Evolutionary conservation across 2,329 filamentous ascomycete species (phyloP), one percentile per base, ranked within the genome.

Genomic region (Fusarium verticillioides): DNA sequence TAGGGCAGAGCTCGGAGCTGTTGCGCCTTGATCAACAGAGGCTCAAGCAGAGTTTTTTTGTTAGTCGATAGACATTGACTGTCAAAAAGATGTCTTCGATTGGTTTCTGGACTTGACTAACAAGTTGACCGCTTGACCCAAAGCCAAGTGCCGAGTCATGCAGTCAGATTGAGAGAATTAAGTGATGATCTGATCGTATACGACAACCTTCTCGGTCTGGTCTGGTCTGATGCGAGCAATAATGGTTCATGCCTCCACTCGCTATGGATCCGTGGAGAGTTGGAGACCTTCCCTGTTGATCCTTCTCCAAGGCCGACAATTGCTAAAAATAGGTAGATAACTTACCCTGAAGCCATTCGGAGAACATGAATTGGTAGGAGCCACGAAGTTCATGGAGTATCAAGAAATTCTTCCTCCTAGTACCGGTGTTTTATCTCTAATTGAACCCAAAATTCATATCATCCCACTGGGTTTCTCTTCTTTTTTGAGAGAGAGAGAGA

Each of bases 1-100:
- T 40, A 61, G 59, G 42, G 54, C 59, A 60, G 44, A 63, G 54
- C 59, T 65, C 49, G 69, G 63, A 64, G 63, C 69, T 69, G 44
- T 64, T 69, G 39, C 43, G 67, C 67, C 56, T 62, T 61, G 62
- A 53, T 44, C 32, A 16, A 23, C 30, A 34, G 63, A 59, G 34
- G 34, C 53, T 72, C 43, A 59, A 60, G 37, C 53, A 59, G 42
- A 30, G 19, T 61, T 67, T 68, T 67, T 53, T 28, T 47, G 16
- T 19, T 23, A 11, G 37, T 56, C 30, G 15, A n/a, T 40, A 19
- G 21, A 40, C 28, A 34, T 21, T 30, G 21, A 23, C 16, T 36
- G 11, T 21, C 13, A 26, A 18, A 32, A 32, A 23, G 5, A 23
- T 43, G 28, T 37, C 23, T 37, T 59, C 12, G 23, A 49, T 58